phyloP scores from a whole-genome alignment of 2,329 filamentous ascomycete species.

The Emergomyces pasteurianus region DNA sequence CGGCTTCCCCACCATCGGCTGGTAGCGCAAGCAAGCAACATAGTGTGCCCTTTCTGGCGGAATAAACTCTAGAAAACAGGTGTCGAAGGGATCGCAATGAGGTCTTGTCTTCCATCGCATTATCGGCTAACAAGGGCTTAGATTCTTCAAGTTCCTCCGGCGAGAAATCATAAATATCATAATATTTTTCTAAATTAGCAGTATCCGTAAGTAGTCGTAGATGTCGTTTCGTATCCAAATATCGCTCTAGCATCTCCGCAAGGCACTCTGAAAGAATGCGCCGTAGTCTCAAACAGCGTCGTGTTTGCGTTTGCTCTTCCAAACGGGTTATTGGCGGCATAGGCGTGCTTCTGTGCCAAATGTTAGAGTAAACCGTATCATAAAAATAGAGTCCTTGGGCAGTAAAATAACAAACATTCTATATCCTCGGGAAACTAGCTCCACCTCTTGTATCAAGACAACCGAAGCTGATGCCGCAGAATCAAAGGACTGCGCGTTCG shows the following conservation, averaged over 20 bases:
- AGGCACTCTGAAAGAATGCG: slow-evolving; percentile 61
- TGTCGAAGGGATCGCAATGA: slow-evolving; percentile 72
- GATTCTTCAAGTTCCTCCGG: slow-evolving; percentile 60
- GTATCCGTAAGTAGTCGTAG: slow-evolving; percentile 65
- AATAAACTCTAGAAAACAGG: slow-evolving; percentile 67
- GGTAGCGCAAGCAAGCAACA: slow-evolving; percentile 83
- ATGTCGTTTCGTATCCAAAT: slow-evolving; percentile 55
- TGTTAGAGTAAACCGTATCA: slow-evolving; percentile 7
- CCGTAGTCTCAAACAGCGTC: slow-evolving; percentile 70
- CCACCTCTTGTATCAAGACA: slow-evolving; percentile 84
- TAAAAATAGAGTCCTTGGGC: background rate
- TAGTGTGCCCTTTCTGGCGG: slow-evolving; percentile 70
- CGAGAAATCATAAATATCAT: slow-evolving; percentile 76
- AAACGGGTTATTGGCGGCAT: slow-evolving; percentile 85
- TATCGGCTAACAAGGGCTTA: slow-evolving; percentile 50
- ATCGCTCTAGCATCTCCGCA: slow-evolving; percentile 56
- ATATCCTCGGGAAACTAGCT: slow-evolving; percentile 84
- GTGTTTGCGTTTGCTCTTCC: slow-evolving; percentile 66
- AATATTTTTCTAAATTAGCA: slow-evolving; percentile 78
- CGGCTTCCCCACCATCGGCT: slow-evolving; percentile 62
- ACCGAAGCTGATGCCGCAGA: slow-evolving; percentile 63
- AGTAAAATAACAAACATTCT: slow-evolving; percentile 50
- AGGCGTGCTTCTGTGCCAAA: slow-evolving; percentile 58
- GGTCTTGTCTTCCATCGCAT: slow-evolving; percentile 63
- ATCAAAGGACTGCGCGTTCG: slow-evolving; percentile 70